These are phyloP conservation scores for Coccinonectria pachysandricola DNA, from an alignment of 2,329 filamentous ascomycete genomes.

Conservation along the genomic window DNA sequence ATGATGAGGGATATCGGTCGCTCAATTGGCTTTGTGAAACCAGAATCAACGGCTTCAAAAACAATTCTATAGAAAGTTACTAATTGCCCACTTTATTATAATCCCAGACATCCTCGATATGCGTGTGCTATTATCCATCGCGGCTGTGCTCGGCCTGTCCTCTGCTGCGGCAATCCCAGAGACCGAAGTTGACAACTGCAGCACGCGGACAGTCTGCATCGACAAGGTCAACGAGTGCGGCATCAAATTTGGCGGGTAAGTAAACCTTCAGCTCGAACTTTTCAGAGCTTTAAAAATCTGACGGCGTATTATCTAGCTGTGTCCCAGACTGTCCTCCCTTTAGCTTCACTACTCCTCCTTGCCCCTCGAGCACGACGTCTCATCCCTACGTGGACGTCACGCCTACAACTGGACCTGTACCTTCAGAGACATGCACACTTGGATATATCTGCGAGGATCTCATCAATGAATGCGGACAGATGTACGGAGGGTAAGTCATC, in stretches of 20 bases:
- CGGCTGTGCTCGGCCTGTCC: too few species aligned
- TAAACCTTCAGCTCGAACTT: background rate
- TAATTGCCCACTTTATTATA: too few species aligned
- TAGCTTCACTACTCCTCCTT: slow-evolving; percentile 8
- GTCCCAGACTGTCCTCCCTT: slow-evolving; percentile 15
- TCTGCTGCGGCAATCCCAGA: too few species aligned
- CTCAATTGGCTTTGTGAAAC: too few species aligned
- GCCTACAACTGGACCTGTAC: too few species aligned
- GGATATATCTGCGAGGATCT: slow-evolving; percentile 7
- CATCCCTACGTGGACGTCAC: too few species aligned
- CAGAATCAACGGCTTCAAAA: too few species aligned
- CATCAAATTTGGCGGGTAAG: slow-evolving; percentile 15
- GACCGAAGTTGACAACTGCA: slow-evolving; percentile 13
- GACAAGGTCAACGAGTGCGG: slow-evolving; percentile 17
- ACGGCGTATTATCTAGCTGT: slow-evolving; percentile 10
- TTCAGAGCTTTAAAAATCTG: background rate
- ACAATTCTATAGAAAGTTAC: too few species aligned
- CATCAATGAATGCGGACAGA: slow-evolving; percentile 9
- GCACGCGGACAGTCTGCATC: slow-evolving; percentile 15
- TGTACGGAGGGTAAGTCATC: slow-evolving; percentile 4
- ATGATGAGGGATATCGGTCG: too few species aligned
- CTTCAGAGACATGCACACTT: too few species aligned
- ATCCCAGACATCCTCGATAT: too few species aligned
- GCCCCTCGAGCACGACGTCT: slow-evolving; percentile 5
- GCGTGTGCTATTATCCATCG: too few species aligned